Conservation (phyloP, 1,284 basidiomycete genomes). For the Irpex sp. region DNA sequence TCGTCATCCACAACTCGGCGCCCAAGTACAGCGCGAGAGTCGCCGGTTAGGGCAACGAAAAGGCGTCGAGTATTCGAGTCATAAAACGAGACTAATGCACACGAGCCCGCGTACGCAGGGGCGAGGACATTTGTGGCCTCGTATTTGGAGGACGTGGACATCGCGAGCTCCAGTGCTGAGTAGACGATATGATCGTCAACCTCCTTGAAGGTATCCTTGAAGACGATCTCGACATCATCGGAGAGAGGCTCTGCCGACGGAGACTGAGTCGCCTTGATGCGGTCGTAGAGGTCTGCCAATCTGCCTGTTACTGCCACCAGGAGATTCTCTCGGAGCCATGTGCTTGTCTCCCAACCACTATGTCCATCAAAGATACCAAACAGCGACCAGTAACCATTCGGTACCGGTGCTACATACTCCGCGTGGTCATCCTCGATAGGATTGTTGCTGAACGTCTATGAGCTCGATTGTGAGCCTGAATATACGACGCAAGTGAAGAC, state of each 20-base stretch:
- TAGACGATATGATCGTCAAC: conserved; percentile 30
- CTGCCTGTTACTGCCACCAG: conserved; percentile 25
- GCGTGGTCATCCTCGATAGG: conserved; percentile 27
- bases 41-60: conserved; percentile 51
- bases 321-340: conserved; percentile 27
- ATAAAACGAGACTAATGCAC: conserved; percentile 43
- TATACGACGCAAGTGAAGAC: neutral
- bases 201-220: conserved; percentile 26
- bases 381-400: conserved; percentile 28
- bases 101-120: conserved; percentile 31
- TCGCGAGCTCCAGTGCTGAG: conserved; percentile 17
- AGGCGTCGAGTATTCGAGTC: conserved; percentile 39
- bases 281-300: conserved; percentile 25
- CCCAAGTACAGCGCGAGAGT: conserved; percentile 60
- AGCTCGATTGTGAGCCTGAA: neutral
- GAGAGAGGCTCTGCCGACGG: conserved; percentile 3
- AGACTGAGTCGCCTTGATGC: conserved; percentile 1
- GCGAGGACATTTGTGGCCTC: conserved; percentile 21
- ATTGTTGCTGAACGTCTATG: conserved; percentile 15
- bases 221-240: conserved; percentile 19
- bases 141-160: conserved; percentile 17
- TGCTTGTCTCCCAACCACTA: conserved; percentile 28
- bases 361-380: conserved; percentile 31
- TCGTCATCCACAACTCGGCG: conserved; percentile 31
- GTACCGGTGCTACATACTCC: conserved; percentile 22